Evolutionary conservation across 805 yeast species (phyloP).

Genomic region (Saturnispora sanitii): DNA sequence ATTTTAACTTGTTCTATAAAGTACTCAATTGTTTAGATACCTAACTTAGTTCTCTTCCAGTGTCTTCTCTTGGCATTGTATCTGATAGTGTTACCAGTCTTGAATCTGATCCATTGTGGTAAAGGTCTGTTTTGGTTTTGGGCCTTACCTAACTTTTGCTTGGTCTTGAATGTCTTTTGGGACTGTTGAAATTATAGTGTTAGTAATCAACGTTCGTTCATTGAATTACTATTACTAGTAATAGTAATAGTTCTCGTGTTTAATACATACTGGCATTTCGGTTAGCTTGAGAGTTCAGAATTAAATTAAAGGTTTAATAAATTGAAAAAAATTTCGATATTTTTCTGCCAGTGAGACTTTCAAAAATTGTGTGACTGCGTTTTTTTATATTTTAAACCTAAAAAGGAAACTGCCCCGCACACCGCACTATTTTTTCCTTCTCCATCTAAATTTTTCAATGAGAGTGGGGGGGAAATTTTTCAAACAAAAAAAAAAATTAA

Average conservation of each 20-base stretch:
- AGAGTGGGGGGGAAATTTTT: not conserved
- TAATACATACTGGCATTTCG: constrained; percentile 5
- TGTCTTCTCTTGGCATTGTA: constrained; percentile 99
- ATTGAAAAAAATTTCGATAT: not conserved
- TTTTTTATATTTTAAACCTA: not conserved
- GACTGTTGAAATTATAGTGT: constrained; percentile 37
- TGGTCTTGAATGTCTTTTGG: constrained; percentile 92
- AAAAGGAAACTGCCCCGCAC: not conserved
- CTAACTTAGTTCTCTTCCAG: constrained; percentile 99
- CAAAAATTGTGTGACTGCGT: not conserved
- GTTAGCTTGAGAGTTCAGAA: not conserved
- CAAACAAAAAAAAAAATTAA: not conserved
- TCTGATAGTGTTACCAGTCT: constrained; percentile 95
- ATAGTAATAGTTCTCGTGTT: not conserved
- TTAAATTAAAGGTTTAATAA: not conserved
- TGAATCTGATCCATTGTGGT: constrained; percentile 99
- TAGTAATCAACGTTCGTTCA: not conserved
- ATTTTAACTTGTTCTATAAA: not conserved
- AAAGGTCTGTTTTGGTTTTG: constrained; percentile 98
- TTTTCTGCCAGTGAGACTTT: not conserved
- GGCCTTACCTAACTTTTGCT: constrained; percentile 99
- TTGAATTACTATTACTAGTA: not conserved
- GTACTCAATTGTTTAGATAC: constrained; percentile 54
- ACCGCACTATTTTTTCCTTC: not conserved
- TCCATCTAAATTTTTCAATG: not conserved